Evolutionary conservation across 352 stramenopile species (phyloP).

Genomic region (Phytophthora colocasiae): DNA sequence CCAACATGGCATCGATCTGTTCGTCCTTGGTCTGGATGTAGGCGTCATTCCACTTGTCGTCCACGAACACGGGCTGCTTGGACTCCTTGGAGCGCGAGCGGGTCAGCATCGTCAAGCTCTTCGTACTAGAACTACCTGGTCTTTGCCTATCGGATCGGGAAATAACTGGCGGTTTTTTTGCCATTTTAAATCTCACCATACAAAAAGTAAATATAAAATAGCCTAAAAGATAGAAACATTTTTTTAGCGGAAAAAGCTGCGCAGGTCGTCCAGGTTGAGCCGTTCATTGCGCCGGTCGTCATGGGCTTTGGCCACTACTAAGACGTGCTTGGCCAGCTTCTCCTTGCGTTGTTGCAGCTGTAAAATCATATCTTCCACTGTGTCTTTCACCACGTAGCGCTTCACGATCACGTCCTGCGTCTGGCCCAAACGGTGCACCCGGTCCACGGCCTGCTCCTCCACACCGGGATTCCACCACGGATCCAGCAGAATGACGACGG

Average conservation of each 20-base stretch:
- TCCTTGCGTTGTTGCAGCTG: conserved; percentile 91
- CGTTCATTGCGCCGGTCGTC: conserved; percentile 51
- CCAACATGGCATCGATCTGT: conserved; percentile 80
- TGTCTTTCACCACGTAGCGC: conserved; percentile 89
- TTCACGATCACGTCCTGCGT: conserved; percentile 87
- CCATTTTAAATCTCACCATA: conserved; percentile 21
- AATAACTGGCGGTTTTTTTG: background rate
- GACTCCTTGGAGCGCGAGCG: conserved; percentile 65
- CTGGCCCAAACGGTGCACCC: conserved; percentile 91
- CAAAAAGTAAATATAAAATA: conserved; percentile 5
- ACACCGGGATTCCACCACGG: conserved; percentile 95
- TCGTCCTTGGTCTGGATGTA: conserved; percentile 88
- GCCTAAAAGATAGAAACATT: conserved; percentile 3
- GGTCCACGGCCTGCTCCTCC: conserved; percentile 95
- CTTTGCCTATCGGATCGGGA: background rate
- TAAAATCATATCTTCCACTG: conserved; percentile 93
- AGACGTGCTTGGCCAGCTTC: conserved; percentile 83
- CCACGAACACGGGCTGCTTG: conserved; percentile 80
- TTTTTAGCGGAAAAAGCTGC: conserved; percentile 65
- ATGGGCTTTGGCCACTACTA: conserved; percentile 56
- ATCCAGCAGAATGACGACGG: conserved; percentile 90
- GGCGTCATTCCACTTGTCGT: conserved; percentile 85
- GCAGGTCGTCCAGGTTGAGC: conserved; percentile 74
- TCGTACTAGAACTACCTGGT: background rate
- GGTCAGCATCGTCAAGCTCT: conserved; percentile 61